Conservation (phyloP, 768 basidiomycete species). For the Dendrothele bispora region DNA sequence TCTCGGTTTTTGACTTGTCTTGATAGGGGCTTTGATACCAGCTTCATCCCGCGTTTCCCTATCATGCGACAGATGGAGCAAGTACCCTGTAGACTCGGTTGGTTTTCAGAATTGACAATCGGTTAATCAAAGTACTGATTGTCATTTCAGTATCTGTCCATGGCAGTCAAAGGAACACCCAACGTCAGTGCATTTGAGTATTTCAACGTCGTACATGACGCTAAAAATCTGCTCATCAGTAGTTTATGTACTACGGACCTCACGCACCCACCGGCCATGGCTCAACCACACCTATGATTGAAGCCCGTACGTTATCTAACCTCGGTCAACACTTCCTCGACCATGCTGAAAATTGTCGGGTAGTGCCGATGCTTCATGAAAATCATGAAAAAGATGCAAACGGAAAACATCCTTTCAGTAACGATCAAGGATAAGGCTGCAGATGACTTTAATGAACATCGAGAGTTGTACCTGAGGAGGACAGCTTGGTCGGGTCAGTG, state of each 20-base stretch:
- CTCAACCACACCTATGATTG: conserved; percentile 20
- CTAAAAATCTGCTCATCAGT: conserved; percentile 8
- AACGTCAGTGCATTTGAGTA: conserved; percentile 14
- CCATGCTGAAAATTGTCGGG: too few relatives aligned
- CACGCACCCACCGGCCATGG: conserved; percentile 21
- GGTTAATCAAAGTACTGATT: neutral
- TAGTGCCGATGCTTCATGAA: conserved; percentile 15
- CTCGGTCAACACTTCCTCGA: too few relatives aligned
- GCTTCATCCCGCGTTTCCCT: conserved; percentile 21
- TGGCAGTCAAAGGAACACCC: conserved; percentile 20
- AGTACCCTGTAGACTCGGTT: conserved; percentile 21
- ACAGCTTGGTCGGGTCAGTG: conserved; percentile 23
- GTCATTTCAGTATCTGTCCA: conserved; percentile 18
- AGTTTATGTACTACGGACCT: conserved; percentile 24
- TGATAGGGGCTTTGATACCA: conserved; percentile 22
- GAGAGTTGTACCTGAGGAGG: conserved; percentile 19
- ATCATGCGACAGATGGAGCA: conserved; percentile 19
- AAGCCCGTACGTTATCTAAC: conserved; percentile 13
- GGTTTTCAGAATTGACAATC: too few relatives aligned
- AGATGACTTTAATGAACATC: conserved; percentile 21
- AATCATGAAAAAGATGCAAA: conserved; percentile 22
- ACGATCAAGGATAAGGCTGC: conserved; percentile 21
- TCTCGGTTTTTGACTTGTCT: neutral
- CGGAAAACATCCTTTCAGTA: conserved; percentile 21
- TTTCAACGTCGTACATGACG: neutral